These are phyloP conservation scores for Cladosporium phlei DNA, from an alignment of 2,329 filamentous ascomycete species.

Conservation along the genomic window DNA sequence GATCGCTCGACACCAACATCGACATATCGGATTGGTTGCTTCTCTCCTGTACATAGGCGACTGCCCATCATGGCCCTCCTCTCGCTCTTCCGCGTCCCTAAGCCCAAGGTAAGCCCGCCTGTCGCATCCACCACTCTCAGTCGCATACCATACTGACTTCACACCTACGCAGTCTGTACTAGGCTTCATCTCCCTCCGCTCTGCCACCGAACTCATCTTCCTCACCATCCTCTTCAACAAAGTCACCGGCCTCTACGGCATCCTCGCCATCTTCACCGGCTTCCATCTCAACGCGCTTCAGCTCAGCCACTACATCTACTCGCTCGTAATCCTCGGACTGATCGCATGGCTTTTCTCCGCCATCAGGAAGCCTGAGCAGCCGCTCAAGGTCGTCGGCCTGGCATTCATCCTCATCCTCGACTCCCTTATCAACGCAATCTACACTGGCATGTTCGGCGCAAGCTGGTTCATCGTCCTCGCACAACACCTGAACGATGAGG, in stretches of 20 bases:
- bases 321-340: slow-evolving; percentile 63
- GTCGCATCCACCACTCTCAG: slow-evolving; percentile 2
- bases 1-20: too few relatives aligned
- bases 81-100: slow-evolving; percentile 18
- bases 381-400: slow-evolving; percentile 73
- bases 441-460: slow-evolving; percentile 75
- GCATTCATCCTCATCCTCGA: slow-evolving; percentile 84
- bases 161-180: slow-evolving; percentile 68
- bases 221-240: slow-evolving; percentile 86
- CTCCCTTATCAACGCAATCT: slow-evolving; percentile 72
- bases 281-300: slow-evolving; percentile 77
- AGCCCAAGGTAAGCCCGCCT: slow-evolving; percentile 12
- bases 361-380: slow-evolving; percentile 66
- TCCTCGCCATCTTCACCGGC: slow-evolving; percentile 83
- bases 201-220: slow-evolving; percentile 78
- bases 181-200: slow-evolving; percentile 78
- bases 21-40: too few relatives aligned
- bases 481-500: slow-evolving; percentile 46
- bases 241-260: slow-evolving; percentile 81
- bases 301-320: slow-evolving; percentile 89
- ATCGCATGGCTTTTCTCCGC: slow-evolving; percentile 70
- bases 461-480: slow-evolving; percentile 80
- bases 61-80: slow-evolving; percentile 16
- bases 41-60: neutral
- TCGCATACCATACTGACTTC: neutral